These are phyloP conservation scores for Oryza officinalis DNA, from an alignment of 176 grass and related monocot genomes.

Conservation along the genomic window DNA sequence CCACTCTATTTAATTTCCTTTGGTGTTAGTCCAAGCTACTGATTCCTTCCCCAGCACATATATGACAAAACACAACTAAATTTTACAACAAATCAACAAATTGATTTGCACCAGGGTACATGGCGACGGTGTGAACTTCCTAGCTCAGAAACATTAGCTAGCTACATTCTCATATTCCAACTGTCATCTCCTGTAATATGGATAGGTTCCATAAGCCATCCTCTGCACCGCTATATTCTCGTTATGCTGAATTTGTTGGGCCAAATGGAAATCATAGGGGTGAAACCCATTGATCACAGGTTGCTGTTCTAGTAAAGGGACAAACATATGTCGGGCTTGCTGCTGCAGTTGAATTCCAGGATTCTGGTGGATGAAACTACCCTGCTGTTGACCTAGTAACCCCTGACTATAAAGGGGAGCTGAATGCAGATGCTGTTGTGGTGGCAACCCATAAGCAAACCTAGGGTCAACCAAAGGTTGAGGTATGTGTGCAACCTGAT, in stretches of 20 bases:
- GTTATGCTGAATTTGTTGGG: conserved; percentile 19
- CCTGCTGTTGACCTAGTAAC: conserved; percentile 29
- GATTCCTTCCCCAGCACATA: neutral
- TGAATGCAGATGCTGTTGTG: conserved; percentile 21
- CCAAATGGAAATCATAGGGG: conserved; percentile 22
- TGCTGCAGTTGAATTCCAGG: conserved; percentile 31
- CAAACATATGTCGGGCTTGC: conserved; percentile 30
- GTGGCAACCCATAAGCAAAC: conserved; percentile 23
- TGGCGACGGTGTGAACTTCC: neutral
- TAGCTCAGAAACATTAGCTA: neutral
- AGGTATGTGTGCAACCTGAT: conserved; percentile 11
- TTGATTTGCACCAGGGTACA: neutral
- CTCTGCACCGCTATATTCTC: neutral
- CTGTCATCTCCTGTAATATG: conserved; percentile 36
- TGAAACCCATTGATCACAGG: neutral
- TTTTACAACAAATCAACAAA: conserved; percentile 7
- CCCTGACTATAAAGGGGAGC: conserved; percentile 20
- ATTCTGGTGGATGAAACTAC: conserved; percentile 24
- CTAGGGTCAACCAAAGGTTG: neutral
- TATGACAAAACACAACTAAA: neutral
- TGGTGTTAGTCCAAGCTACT: neutral
- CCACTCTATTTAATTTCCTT: neutral
- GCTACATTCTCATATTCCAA: neutral
- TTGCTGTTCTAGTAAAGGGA: conserved; percentile 6
- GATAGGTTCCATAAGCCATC: conserved; percentile 23